Percentiles rank a stretch among this genome's conserved stretches.
phyloP scores from a whole-genome alignment of 2,329 filamentous ascomycete genomes.

The Cladobotryum mycophilum region DNA sequence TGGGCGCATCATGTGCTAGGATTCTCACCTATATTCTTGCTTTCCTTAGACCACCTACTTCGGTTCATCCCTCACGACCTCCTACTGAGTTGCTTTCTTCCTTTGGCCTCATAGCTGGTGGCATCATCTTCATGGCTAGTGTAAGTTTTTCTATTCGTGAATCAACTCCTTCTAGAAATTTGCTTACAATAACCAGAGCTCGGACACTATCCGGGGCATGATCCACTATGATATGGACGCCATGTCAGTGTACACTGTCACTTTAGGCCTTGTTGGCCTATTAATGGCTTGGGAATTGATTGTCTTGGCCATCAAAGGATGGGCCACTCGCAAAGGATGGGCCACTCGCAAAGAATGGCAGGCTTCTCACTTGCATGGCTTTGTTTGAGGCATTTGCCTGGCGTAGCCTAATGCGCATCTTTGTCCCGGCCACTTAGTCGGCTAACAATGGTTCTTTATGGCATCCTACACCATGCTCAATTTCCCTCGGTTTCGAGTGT shows the following conservation, averaged over 20 bases:
- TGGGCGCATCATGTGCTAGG: conserved; percentile 73
- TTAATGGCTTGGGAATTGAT: conserved; percentile 81
- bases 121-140: conserved; percentile 88
- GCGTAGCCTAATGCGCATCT: background rate
- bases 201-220: conserved; percentile 71
- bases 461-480: no score
- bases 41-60: conserved; percentile 75
- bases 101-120: conserved; percentile 82
- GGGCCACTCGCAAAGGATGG: conserved; percentile 76
- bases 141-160: conserved; percentile 43
- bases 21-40: conserved; percentile 72
- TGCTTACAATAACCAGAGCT: conserved; percentile 45
- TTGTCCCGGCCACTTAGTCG: background rate
- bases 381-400: background rate
- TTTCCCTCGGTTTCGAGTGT: no score
- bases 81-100: conserved; percentile 83
- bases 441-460: background rate
- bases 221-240: conserved; percentile 71
- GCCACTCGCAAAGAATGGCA: conserved; percentile 49
- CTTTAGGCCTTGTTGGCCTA: conserved; percentile 74
- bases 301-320: conserved; percentile 78
- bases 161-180: background rate
- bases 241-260: conserved; percentile 90
- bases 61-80: conserved; percentile 73
- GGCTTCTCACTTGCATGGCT: background rate